Evolutionary conservation across 352 stramenopile genomes (phyloP).

Genomic region (Elongisporangium senticosum): DNA sequence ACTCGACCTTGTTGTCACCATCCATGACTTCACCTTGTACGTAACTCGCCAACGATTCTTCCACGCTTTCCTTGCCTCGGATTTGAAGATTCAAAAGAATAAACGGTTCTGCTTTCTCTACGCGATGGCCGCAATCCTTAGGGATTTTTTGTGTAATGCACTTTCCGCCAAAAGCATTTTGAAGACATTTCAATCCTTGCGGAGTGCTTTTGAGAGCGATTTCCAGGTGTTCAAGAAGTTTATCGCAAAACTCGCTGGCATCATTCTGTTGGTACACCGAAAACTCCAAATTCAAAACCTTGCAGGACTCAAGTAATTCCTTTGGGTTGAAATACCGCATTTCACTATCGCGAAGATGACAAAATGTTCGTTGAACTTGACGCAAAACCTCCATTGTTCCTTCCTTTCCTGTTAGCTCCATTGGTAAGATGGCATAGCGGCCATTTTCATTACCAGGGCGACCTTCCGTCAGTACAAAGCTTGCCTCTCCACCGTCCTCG

Average conservation of each 20-base stretch:
- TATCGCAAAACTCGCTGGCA: slow-evolving; percentile 98
- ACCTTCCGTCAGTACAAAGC: slow-evolving; percentile 89
- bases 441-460: slow-evolving; percentile 95
- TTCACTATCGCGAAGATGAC: slow-evolving; percentile 80
- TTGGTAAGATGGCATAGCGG: slow-evolving; percentile 84
- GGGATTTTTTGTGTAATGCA: slow-evolving; percentile 88
- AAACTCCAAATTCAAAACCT: slow-evolving; percentile 88
- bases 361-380: slow-evolving; percentile 88
- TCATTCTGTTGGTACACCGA: slow-evolving; percentile 99
- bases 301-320: slow-evolving; percentile 87
- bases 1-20: slow-evolving; percentile 98
- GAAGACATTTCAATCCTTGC: slow-evolving; percentile 71
- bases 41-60: slow-evolving; percentile 95
- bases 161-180: slow-evolving; percentile 72
- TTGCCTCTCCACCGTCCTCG: slow-evolving; percentile 85
- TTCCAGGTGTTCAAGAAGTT: slow-evolving; percentile 97
- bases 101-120: slow-evolving; percentile 95
- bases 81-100: slow-evolving; percentile 98
- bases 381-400: slow-evolving; percentile 85
- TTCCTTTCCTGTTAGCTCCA: slow-evolving; percentile 69
- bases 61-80: slow-evolving; percentile 96
- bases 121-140: slow-evolving; percentile 87
- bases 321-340: slow-evolving; percentile 84
- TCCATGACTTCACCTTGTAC: slow-evolving; percentile 99
- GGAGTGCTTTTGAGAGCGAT: slow-evolving; percentile 91